phyloP scores from a whole-genome alignment of 495 filamentous ascomycete genomes.

The Lepraria neglecta region DNA sequence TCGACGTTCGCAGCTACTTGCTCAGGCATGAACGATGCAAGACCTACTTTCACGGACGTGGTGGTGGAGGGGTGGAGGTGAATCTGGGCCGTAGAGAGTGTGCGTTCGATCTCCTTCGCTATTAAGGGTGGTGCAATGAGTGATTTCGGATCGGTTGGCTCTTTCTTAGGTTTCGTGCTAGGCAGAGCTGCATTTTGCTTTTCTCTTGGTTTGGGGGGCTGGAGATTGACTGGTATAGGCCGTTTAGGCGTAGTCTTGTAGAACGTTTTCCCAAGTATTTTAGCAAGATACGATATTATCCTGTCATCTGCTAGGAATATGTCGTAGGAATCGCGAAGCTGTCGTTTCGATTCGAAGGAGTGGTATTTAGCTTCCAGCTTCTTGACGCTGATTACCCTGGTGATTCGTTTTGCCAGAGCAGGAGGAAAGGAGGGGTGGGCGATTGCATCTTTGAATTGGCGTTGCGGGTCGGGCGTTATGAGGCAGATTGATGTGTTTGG shows the following conservation, averaged over 20 bases:
- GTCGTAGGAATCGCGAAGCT: slow-evolving; percentile 77
- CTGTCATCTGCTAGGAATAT: slow-evolving; percentile 84
- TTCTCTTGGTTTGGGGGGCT: slow-evolving; percentile 55
- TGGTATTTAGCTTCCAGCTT: slow-evolving; percentile 84
- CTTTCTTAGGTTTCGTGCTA: slow-evolving; percentile 39
- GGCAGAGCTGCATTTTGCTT: slow-evolving; percentile 31
- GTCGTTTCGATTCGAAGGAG: slow-evolving; percentile 75
- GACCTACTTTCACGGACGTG: slow-evolving; percentile 64
- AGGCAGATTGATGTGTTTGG: slow-evolving; percentile 67
- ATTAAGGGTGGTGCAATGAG: slow-evolving; percentile 47
- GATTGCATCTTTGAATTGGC: slow-evolving; percentile 81
- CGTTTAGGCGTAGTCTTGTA: slow-evolving; percentile 72
- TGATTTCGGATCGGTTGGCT: slow-evolving; percentile 33
- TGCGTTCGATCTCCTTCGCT: slow-evolving; percentile 64
- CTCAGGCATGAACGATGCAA: slow-evolving; percentile 63
- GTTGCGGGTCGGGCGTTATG: slow-evolving; percentile 80
- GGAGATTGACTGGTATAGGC: slow-evolving; percentile 75
- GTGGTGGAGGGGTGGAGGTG: slow-evolving; percentile 60
- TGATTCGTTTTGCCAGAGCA: slow-evolving; percentile 63
- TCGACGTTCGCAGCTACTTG: slow-evolving; percentile 74
- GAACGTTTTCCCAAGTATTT: slow-evolving; percentile 77
- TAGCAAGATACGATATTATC: slow-evolving; percentile 69
- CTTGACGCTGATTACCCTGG: slow-evolving; percentile 68
- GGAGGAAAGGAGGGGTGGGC: slow-evolving; percentile 67
- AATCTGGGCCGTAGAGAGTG: slow-evolving; percentile 65